Conservation (phyloP, 2,329 filamentous ascomycete genomes). For the Colletotrichum acutatum region DNA sequence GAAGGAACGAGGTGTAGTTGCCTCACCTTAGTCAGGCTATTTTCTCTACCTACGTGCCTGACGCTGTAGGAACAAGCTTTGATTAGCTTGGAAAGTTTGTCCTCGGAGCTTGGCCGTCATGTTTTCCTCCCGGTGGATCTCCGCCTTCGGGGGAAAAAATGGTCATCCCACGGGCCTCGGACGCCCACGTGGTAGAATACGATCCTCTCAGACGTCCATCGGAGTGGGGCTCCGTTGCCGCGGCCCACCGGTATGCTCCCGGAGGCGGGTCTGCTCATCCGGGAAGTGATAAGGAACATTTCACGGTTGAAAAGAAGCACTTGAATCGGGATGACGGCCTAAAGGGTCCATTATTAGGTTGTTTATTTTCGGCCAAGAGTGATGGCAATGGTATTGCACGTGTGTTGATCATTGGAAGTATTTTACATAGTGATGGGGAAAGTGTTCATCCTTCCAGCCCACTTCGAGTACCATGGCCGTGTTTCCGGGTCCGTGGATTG, state of each 20-base stretch:
- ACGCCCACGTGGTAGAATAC: slow-evolving; percentile 23
- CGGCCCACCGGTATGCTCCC: not conserved
- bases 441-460: not conserved
- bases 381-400: not conserved
- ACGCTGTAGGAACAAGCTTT: not conserved
- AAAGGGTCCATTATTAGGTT: not conserved
- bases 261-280: not conserved
- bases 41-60: not conserved
- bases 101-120: not conserved
- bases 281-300: not conserved
- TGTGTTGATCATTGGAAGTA: not conserved
- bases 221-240: slow-evolving; percentile 15
- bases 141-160: slow-evolving; percentile 6
- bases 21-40: not conserved
- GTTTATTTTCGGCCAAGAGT: not conserved
- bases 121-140: not conserved
- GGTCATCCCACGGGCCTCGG: not conserved
- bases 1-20: not conserved
- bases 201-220: slow-evolving; percentile 23
- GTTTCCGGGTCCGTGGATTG: not conserved
- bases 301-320: not conserved
- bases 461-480: not conserved
- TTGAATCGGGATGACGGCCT: not conserved
- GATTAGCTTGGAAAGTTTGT: not conserved
- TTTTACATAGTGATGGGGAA: not conserved